Conservation (phyloP, 129 eudicot species). For the Cynara cardunculus region DNA sequence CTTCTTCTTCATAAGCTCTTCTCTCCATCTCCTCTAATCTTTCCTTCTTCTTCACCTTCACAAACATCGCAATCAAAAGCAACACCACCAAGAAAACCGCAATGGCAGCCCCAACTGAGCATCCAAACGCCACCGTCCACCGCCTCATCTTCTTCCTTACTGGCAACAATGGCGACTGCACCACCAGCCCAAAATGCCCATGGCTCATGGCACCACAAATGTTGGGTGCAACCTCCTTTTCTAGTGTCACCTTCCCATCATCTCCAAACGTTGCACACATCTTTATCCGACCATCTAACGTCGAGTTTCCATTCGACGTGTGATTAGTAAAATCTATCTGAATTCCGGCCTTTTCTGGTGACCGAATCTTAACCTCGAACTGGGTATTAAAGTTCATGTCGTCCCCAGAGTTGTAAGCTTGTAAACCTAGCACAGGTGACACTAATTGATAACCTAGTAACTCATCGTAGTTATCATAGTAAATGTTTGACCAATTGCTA, state of each 20-base stretch:
- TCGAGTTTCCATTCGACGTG: conserved; percentile 12
- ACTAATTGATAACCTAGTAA: conserved; percentile 71
- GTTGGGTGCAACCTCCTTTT: conserved; percentile 47
- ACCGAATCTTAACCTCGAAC: conserved; percentile 51
- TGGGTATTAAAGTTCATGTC: conserved; percentile 36
- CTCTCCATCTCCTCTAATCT: conserved; percentile 85
- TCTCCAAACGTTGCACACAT: conserved; percentile 70
- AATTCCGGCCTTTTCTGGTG: conserved; percentile 44
- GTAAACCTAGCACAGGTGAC: conserved; percentile 78
- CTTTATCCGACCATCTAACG: conserved; percentile 45
- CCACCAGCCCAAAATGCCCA: conserved; percentile 86
- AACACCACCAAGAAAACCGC: conserved; percentile 62
- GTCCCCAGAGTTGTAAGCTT: conserved; percentile 75
- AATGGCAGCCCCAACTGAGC: conserved; percentile 69
- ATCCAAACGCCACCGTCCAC: conserved; percentile 76
- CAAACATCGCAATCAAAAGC: conserved; percentile 74
- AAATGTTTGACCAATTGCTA: conserved; percentile 71
- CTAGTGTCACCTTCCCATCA: conserved; percentile 66
- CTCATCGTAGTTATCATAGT: conserved; percentile 56
- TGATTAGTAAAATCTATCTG: conserved; percentile 55
- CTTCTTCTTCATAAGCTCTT: conserved; percentile 97
- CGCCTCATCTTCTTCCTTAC: conserved; percentile 41
- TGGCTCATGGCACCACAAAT: conserved; percentile 57
- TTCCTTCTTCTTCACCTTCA: conserved; percentile 76
- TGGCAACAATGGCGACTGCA: conserved; percentile 59